Base-by-base conservation (phyloP, 78 protist genomes). In the Mastigamoeba balamuthi region DNA sequence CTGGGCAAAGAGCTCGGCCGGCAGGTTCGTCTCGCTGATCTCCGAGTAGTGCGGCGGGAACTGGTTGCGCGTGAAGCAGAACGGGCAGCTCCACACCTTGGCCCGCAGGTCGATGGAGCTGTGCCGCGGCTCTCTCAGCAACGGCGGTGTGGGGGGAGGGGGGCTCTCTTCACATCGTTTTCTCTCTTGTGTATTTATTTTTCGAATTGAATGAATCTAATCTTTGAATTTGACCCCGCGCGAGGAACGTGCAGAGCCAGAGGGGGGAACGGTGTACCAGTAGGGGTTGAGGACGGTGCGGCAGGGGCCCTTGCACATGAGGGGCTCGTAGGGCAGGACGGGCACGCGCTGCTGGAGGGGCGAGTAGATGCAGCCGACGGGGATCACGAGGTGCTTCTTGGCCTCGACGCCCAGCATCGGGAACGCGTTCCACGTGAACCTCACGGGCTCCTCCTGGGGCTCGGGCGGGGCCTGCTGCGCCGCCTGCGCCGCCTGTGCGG, bases 361-460 rank as follows among this genome's bases (percentile, higher is more conserved):
- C n/a, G 99, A 86, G 77, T 93, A 95, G 41, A 89, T n/a, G 48
- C 91, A 74, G 33, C 93, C 96, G 5, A 95, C 74, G 29, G 98
- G 98, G 17, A 96, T 93, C 0, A 96, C 85, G 67, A 92, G 53
- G 42, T 82, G 75, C 10, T 91, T 77, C 23, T 90, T 87, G 9
- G 94, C 91, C 33, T 87, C 86, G n/a, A 81, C 80, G 48, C 74
- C 58, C 17, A 81, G 41, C 9, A 85, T 64, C 58, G 90, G 90
- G 80, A 74, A 85, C n/a, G 69, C 83, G 72, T 91, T 93, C 95
- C 94, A 95, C 3, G 91, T 63, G 79, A 86, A 93, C 52, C 98
- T 91, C 3, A 93, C 82, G 36, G 96, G 97, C 40, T 95, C 92
- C 23, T 42, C 39, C 10, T 82, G n/a, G n/a, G n/a, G n/a, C n/a